Evolutionary conservation across 2,329 filamentous ascomycete species (phyloP).

Genomic region (Aspergillus uvarum): DNA sequence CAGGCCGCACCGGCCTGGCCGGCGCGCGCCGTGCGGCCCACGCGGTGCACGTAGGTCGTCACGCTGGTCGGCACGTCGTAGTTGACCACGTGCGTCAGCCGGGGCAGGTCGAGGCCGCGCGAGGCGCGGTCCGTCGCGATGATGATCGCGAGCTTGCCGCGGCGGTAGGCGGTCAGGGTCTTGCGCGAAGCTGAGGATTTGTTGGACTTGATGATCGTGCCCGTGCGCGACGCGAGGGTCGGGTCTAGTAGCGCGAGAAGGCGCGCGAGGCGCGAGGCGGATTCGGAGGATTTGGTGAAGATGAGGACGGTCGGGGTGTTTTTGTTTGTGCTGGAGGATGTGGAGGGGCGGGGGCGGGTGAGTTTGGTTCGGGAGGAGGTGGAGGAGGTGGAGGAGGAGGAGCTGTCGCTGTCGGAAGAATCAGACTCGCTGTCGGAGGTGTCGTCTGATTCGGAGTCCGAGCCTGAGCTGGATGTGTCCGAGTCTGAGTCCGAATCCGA

Average conservation of each 20-base stretch:
- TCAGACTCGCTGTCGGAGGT: slow-evolving; percentile 23
- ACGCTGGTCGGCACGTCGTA: slow-evolving; percentile 85
- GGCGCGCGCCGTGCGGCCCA: slow-evolving; percentile 85
- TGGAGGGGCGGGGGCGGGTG: neutral
- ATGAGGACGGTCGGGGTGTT: slow-evolving; percentile 60
- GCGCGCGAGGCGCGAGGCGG: slow-evolving; percentile 79
- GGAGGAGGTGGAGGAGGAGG: neutral
- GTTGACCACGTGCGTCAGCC: slow-evolving; percentile 82
- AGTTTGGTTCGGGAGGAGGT: neutral
- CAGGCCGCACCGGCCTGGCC: slow-evolving; percentile 74
- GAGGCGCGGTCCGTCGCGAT: slow-evolving; percentile 93
- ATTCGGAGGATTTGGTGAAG: slow-evolving; percentile 89
- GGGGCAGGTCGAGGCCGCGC: slow-evolving; percentile 79
- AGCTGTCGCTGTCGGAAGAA: slow-evolving; percentile 2
- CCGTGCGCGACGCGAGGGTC: slow-evolving; percentile 56
- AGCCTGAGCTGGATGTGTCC: slow-evolving; percentile 20
- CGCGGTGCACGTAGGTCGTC: slow-evolving; percentile 84
- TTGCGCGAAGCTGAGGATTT: slow-evolving; percentile 69
- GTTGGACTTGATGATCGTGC: slow-evolving; percentile 74
- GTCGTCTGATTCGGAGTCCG: slow-evolving; percentile 26
- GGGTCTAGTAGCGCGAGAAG: slow-evolving; percentile 70
- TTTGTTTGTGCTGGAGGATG: slow-evolving; percentile 29
- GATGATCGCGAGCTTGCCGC: slow-evolving; percentile 66
- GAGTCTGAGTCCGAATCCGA: slow-evolving; percentile 28
- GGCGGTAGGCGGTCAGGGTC: slow-evolving; percentile 65